Conservation (phyloP, 768 basidiomycete genomes). For the Paxillus involutus region DNA sequence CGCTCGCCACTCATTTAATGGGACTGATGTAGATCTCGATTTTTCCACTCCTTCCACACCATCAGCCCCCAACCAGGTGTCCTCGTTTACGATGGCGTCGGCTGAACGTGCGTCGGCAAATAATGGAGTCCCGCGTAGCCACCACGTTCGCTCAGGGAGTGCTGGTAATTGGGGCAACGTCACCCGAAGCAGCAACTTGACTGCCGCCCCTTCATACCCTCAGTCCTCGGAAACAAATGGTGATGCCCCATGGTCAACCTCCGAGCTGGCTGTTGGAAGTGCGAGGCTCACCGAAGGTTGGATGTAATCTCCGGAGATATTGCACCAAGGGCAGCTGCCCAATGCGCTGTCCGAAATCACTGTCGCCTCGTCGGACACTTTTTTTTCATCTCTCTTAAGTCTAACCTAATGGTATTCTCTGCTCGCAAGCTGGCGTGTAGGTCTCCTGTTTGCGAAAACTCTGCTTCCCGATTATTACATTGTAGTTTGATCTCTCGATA, state of each 20-base stretch:
- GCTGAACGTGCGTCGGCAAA: constrained; percentile 38
- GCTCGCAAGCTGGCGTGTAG: constrained; percentile 1
- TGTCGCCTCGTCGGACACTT: constrained; percentile 47
- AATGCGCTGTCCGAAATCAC: constrained; percentile 25
- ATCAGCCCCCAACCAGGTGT: constrained; percentile 43
- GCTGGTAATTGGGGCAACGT: constrained; percentile 78
- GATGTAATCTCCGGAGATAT: constrained; percentile 26
- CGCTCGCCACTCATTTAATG: constrained; percentile 75
- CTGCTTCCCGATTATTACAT: constrained; percentile 11
- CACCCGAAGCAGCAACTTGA: constrained; percentile 52
- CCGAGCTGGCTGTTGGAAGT: constrained; percentile 48
- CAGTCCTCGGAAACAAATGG: constrained; percentile 53
- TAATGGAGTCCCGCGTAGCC: constrained; percentile 43
- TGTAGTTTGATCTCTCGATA: constrained; percentile 25
- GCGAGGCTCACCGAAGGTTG: constrained; percentile 57
- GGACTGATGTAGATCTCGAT: constrained; percentile 62
- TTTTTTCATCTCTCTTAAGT: constrained; percentile 7
- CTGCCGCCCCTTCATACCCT: constrained; percentile 49
- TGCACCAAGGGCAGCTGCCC: constrained; percentile 3
- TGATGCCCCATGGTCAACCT: constrained; percentile 59
- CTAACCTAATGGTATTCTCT: constrained; percentile 2
- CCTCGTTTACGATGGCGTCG: constrained; percentile 36
- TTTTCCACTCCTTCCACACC: constrained; percentile 57
- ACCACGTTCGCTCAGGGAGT: constrained; percentile 77
- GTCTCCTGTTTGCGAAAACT: background rate